phyloP scores from a whole-genome alignment of 352 stramenopile genomes.

The Globisporangium camurandrum region DNA sequence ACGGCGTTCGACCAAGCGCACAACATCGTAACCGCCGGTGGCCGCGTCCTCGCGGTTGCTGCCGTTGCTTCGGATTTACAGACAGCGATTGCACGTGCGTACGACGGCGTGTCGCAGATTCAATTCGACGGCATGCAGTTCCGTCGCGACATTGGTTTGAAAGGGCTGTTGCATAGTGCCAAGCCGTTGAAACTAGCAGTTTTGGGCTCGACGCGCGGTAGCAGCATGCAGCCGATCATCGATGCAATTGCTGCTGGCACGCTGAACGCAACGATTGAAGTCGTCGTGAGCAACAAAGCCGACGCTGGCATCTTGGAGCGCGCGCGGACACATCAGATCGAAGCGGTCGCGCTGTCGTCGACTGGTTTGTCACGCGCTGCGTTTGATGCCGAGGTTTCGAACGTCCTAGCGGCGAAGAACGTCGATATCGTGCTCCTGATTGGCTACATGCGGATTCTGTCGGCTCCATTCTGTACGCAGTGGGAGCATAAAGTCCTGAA shows the following conservation, averaged over 20 bases:
- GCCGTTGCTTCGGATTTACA: conserved; percentile 87
- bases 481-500: conserved; percentile 97
- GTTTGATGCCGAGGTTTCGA: conserved; percentile 94
- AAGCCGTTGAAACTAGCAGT: conserved; percentile 90
- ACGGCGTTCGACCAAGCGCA: conserved; percentile 74
- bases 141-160: conserved; percentile 96
- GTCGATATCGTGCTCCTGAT: conserved; percentile 97
- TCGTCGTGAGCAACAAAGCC: conserved; percentile 95
- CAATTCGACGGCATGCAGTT: conserved; percentile 92
- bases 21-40: conserved; percentile 89
- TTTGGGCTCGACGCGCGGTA: conserved; percentile 94
- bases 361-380: conserved; percentile 85
- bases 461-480: conserved; percentile 90
- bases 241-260: conserved; percentile 87
- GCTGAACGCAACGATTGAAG: conserved; percentile 93
- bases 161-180: conserved; percentile 84
- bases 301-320: conserved; percentile 93
- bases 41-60: conserved; percentile 96
- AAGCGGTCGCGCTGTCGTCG: conserved; percentile 50
- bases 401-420: conserved; percentile 87
- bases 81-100: conserved; percentile 87
- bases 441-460: conserved; percentile 99
- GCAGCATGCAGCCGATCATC: conserved; percentile 93
- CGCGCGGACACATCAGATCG: conserved; percentile 73
- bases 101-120: conserved; percentile 86